Evolutionary conservation across 2,329 filamentous ascomycete genomes (phyloP), one percentile per base, ranked within the genome.

Genomic region (Clonostachys sp.): DNA sequence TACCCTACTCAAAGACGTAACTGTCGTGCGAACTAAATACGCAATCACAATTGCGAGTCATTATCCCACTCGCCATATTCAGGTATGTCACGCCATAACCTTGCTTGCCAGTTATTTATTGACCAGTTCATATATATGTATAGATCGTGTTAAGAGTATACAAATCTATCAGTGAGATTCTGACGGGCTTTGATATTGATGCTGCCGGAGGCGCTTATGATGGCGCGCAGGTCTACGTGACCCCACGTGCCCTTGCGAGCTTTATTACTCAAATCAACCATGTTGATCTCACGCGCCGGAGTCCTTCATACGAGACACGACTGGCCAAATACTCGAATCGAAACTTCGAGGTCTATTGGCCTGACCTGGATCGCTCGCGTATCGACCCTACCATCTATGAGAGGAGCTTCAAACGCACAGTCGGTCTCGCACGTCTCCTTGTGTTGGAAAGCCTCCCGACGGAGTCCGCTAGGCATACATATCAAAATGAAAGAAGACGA

Each of bases 351-450:
- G 81, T 92, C 1, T 86, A 87, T 61, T 95, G 88, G 83, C 77
- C 85, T 2, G 74, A 82, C 10, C 73, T 95, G 12, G 85, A 94
- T 52, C 81, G 89, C 17, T 79, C 80, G n/a, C 78, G 80, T 10
- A 72, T 95, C 46, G 89, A 95, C 56, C 90, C 90, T 6, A 95
- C 89, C 20, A 91, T 95, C 44, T 95, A 88, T 52, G 90, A 95
- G 65, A 75, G 90, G 44, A 89, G 83, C 48, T 95, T 95, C 57
- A 75, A 77, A 44, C 75, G 87, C 35, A 91, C 87, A 0, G 73
- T 88, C 20, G 90, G 90, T 3, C 77, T 95, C 16, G 89, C 90
- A 30, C 78, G 90, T 42, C 75, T 95, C 2, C 73, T 95, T 8
- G 84, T 95, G 7, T 72, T 95, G 1, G 90, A 95, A 61, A 83